Base-by-base conservation (phyloP, 164 flowering plant genomes). In the Tinospora cordifolia region DNA sequence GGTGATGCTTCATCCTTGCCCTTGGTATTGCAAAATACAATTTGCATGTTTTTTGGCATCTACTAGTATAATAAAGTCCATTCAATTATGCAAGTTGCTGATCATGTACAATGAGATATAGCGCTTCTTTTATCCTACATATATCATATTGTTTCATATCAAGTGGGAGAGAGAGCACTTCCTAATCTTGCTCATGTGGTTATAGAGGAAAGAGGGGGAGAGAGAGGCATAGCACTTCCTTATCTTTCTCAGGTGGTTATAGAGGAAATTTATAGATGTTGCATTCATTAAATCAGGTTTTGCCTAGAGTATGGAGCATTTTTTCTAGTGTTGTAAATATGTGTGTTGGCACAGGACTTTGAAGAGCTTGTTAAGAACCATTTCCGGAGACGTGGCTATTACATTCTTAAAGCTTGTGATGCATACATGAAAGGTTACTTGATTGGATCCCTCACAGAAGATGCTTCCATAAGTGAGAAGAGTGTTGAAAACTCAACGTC, bases 361-460 rank as follows among this genome's bases (percentile, higher is more conserved):
- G 96, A 88, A 80, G 94, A 82, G 49, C 86, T 90, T 65, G 72
- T 92, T 51, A 83, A 78, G 71, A 87, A 86, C 60, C 98, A 95
- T 82, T 92, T 95, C 75, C 83, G 72, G 79, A 89, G 75, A 76
- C 92, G 89, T 60, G 98, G 99, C 24, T 81, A 79, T 72, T 90
- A 85, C 81, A 87, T 95, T 70, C 93, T 95, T 47, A 91, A 82
- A 82, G 99, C 98, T 38, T 95, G 99, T 78, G 93, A 92, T 79
- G 86, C 94, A 64, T 91, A 92, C 63, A 89, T 87, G 91, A 88
- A 87, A 58, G 99, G 99, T 15, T 79, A 79, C 75, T 75, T 89
- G 74, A 92, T 95, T 64, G 99, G 98, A 30, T 84, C 97, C 36
- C 89, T 95, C 14, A 72, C 84, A 6, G 68, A 86, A 71, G 98